phyloP scores from a whole-genome alignment of 1,284 basidiomycete genomes.

The Hortiboletus rubellus region DNA sequence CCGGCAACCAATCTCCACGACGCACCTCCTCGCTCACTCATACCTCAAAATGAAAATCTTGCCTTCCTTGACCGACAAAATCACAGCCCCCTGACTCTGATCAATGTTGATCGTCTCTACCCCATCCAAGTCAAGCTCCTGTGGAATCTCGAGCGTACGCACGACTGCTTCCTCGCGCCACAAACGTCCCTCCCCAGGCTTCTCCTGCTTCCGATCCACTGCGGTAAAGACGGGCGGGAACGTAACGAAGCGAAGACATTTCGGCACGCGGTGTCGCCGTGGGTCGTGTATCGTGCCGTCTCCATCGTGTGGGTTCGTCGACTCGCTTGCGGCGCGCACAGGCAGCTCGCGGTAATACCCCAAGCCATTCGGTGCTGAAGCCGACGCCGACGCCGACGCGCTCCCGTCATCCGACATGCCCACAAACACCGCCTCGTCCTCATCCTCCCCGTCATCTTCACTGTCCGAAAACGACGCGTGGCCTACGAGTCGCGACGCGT shows the following conservation, averaged over 20 bases:
- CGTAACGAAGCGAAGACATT: conserved; percentile 63
- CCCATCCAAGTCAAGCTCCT: conserved; percentile 58
- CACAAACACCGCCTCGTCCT: conserved; percentile 16
- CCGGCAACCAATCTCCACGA: background rate
- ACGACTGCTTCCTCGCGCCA: conserved; percentile 47
- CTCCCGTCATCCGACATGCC: conserved; percentile 14
- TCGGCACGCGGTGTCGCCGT: conserved; percentile 40
- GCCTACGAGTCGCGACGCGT: conserved; percentile 26
- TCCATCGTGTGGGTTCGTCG: conserved; percentile 21
- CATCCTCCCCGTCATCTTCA: conserved; percentile 22
- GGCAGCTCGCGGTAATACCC: background rate
- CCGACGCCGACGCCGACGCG: background rate
- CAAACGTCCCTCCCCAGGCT: conserved; percentile 13
- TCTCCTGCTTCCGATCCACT: conserved; percentile 30
- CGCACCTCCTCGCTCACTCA: conserved; percentile 40
- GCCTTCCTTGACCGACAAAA: conserved; percentile 64
- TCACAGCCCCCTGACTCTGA: conserved; percentile 72
- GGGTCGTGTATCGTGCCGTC: conserved; percentile 27
- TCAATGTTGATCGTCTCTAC: conserved; percentile 78
- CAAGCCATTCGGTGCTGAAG: conserved; percentile 1
- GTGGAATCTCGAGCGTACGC: conserved; percentile 60
- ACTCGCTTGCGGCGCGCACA: conserved; percentile 6
- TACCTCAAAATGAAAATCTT: conserved; percentile 73
- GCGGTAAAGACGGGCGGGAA: conserved; percentile 56
- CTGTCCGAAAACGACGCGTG: conserved; percentile 22